Evolutionary conservation across 768 basidiomycete genomes (phyloP).

Genomic region (Boletus speciosus): DNA sequence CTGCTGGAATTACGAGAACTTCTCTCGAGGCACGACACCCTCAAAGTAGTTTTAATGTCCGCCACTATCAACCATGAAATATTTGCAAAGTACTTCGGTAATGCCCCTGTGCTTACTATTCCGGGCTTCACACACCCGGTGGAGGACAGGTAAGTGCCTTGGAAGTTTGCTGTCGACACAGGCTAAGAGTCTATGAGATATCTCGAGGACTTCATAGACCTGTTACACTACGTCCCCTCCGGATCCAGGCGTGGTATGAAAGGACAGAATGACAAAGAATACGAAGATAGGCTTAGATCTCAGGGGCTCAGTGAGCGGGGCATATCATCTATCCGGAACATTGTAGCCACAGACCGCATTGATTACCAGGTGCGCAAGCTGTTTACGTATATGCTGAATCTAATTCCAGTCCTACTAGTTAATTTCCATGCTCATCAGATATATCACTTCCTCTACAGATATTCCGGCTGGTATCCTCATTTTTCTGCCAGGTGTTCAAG

Average conservation of each 20-base stretch:
- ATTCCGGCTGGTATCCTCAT: slow-evolving; percentile 69
- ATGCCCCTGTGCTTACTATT: slow-evolving; percentile 78
- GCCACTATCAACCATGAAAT: slow-evolving; percentile 90
- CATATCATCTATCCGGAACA: slow-evolving; percentile 54
- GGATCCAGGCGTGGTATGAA: slow-evolving; percentile 31
- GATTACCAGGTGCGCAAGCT: slow-evolving; percentile 60
- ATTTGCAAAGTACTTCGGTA: slow-evolving; percentile 79
- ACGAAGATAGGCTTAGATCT: slow-evolving; percentile 46
- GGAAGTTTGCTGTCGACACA: background rate
- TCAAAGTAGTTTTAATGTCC: slow-evolving; percentile 89
- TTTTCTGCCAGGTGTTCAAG: slow-evolving; percentile 88
- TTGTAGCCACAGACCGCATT: slow-evolving; percentile 59
- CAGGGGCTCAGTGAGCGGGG: slow-evolving; percentile 51
- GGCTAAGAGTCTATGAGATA: slow-evolving; percentile 48
- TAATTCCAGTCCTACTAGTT: slow-evolving; percentile 40
- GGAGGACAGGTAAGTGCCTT: slow-evolving; percentile 54
- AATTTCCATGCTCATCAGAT: slow-evolving; percentile 58
- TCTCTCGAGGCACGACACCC: slow-evolving; percentile 52
- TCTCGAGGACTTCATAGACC: slow-evolving; percentile 72
- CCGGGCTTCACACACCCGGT: slow-evolving; percentile 83
- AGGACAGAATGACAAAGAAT: slow-evolving; percentile 35
- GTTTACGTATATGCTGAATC: background rate
- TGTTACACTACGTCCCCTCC: slow-evolving; percentile 52
- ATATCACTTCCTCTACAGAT: slow-evolving; percentile 52
- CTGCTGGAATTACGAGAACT: slow-evolving; percentile 81